Conservation (phyloP, 805 yeast species). For the Cyberlindnera saturnus region DNA sequence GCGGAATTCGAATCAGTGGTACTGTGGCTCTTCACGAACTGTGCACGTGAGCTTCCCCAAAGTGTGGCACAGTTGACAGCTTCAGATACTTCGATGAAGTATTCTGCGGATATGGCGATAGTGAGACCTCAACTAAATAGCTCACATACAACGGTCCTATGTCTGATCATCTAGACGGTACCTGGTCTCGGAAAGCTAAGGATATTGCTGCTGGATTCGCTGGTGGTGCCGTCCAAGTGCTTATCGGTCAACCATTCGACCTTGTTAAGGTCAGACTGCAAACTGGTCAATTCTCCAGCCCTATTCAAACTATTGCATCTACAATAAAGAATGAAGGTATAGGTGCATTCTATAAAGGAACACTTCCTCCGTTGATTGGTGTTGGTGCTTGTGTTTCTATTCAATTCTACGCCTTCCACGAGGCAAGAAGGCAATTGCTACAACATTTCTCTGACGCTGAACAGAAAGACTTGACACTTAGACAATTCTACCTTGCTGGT, state of each 20-base stretch:
- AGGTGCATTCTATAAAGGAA: constrained; percentile 86
- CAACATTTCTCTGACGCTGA: constrained; percentile 32
- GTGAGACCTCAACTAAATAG: too few relatives aligned
- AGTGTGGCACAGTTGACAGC: too few relatives aligned
- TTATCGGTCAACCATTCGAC: constrained; percentile 90
- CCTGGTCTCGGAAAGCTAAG: constrained; percentile 33
- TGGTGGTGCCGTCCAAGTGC: constrained; percentile 94
- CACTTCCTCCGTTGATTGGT: constrained; percentile 87
- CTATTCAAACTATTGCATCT: constrained; percentile 67
- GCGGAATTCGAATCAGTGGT: too few relatives aligned
- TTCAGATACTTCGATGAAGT: too few relatives aligned
- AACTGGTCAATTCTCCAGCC: constrained; percentile 75
- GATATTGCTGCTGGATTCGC: constrained; percentile 78
- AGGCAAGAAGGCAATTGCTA: constrained; percentile 67
- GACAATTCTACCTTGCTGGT: constrained; percentile 80
- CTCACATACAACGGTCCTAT: not conserved
- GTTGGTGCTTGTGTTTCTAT: constrained; percentile 96
- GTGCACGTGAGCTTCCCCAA: too few relatives aligned
- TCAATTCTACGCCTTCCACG: constrained; percentile 91
- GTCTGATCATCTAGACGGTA: constrained; percentile 8
- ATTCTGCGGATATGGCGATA: too few relatives aligned
- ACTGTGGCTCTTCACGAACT: too few relatives aligned
- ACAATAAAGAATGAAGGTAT: constrained; percentile 78
- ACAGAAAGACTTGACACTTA: constrained; percentile 38
- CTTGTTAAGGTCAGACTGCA: constrained; percentile 91